Evolutionary conservation across 495 filamentous ascomycete species (phyloP), one percentile per base, ranked within the genome.

Genomic region (Penicillium cinerascens): DNA sequence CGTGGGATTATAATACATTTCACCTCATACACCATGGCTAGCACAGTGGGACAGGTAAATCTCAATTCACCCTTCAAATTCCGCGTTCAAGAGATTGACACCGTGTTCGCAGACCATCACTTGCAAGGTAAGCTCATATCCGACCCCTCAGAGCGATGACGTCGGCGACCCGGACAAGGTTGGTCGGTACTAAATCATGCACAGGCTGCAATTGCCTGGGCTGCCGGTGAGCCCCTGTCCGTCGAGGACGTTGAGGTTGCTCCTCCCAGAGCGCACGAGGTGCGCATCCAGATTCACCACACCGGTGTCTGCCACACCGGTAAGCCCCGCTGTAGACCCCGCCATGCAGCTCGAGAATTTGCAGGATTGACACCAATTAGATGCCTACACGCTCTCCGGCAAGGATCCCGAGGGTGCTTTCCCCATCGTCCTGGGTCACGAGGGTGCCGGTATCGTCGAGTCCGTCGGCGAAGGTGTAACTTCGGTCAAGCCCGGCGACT

Each of bases 391-490:
- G 18, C 81, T 98, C 52, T 97, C 92, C 17, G 93, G 93, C 54
- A 96, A 97, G 77, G 93, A 98, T 62, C 93, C 95, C 38, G 93
- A 98, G 75, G 93, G 93, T 56, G 93, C 95, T 29, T 98, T 98
- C 80, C 93, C 93, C 55, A 86, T 97, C 55, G 84, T 98, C 55
- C 83, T 97, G 29, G 93, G 93, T 43, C 93, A 98, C 74, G 93
- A 98, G 74, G 93, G 93, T 64, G 95, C 93, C 44, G 93, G 93
- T 67, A 84, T 96, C 59, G 92, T 98, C 67, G 93, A 98, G 78
- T 96, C 91, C 3, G 85, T 98, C 45, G 93, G 93, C 52, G 92
- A 97, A 73, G 95, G 90, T 36, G 93, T 98, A 52, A 95, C 89
- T 50, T 87, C 81, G 60, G 92, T 97, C 63, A 95, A 96, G 79